phyloP scores from a whole-genome alignment of 106 monocot genomes.

The Allium fistulosum region DNA sequence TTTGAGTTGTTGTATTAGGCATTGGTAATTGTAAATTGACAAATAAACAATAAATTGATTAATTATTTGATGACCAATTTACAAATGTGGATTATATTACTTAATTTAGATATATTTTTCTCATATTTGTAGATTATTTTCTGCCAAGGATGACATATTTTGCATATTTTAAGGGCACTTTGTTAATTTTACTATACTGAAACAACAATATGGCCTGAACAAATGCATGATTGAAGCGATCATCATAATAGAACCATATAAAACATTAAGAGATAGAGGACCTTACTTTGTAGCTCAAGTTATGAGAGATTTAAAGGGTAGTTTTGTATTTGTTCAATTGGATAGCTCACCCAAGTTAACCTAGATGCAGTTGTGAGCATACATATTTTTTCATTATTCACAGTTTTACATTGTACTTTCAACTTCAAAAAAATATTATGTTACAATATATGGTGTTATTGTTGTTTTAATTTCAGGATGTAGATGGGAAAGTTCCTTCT shows the following conservation, averaged over 20 bases:
- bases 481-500: conserved; percentile 69
- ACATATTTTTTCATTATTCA: background rate
- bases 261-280: conserved; percentile 73
- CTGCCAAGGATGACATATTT: conserved; percentile 58
- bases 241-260: conserved; percentile 73
- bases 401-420: background rate
- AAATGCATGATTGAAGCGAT: conserved; percentile 60
- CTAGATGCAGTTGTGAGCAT: conserved; percentile 63
- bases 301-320: conserved; percentile 61
- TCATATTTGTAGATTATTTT: conserved; percentile 42
- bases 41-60: too few relatives aligned
- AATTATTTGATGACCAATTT: too few relatives aligned
- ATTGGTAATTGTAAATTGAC: too few relatives aligned
- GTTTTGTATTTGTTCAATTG: conserved; percentile 66
- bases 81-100: too few relatives aligned
- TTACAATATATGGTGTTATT: background rate
- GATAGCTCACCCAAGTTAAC: conserved; percentile 39
- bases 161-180: conserved; percentile 73
- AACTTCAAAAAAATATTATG: background rate
- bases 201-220: conserved; percentile 71
- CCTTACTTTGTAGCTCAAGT: conserved; percentile 82
- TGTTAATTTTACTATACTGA: conserved; percentile 48
- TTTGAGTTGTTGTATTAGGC: too few relatives aligned
- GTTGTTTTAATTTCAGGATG: conserved; percentile 28
- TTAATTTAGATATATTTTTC: background rate